These are phyloP conservation scores for Trichophyton mentagrophytes DNA, from an alignment of 2,329 filamentous ascomycete species.

Conservation along the genomic window DNA sequence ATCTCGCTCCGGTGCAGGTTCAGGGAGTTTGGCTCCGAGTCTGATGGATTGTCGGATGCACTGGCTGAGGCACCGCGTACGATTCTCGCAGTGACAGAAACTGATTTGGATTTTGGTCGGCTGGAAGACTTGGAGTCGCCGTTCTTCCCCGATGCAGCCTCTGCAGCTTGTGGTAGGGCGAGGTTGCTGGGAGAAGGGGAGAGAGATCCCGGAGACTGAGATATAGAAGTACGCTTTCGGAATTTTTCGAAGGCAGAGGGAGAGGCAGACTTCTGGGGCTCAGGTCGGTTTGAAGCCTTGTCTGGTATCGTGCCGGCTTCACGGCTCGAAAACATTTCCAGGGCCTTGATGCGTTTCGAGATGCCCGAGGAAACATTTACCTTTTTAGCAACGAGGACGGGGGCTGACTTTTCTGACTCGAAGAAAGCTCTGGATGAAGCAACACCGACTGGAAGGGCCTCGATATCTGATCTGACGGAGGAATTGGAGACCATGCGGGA, in stretches of 20 bases:
- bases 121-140: neutral
- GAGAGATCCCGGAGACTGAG: conserved; percentile 18
- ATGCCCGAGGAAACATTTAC: conserved; percentile 80
- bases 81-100: conserved; percentile 81
- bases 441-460: conserved; percentile 23
- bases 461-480: conserved; percentile 20
- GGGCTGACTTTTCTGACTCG: conserved; percentile 21
- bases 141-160: neutral
- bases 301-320: conserved; percentile 22
- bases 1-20: conserved; percentile 45
- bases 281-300: neutral
- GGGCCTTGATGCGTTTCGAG: conserved; percentile 82
- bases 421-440: conserved; percentile 29
- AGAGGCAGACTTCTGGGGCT: conserved; percentile 30
- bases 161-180: neutral
- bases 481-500: conserved; percentile 32
- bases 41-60: conserved; percentile 16
- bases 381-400: conserved; percentile 54
- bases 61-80: conserved; percentile 46
- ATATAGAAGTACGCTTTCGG: conserved; percentile 31
- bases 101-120: conserved; percentile 45
- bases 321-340: conserved; percentile 61
- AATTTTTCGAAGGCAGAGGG: conserved; percentile 46
- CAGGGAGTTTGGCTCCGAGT: conserved; percentile 23
- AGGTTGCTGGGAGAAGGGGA: conserved; percentile 14